Evolutionary conservation across 148 eudicot genomes (phyloP).

Genomic region (Persicaria maculosa): DNA sequence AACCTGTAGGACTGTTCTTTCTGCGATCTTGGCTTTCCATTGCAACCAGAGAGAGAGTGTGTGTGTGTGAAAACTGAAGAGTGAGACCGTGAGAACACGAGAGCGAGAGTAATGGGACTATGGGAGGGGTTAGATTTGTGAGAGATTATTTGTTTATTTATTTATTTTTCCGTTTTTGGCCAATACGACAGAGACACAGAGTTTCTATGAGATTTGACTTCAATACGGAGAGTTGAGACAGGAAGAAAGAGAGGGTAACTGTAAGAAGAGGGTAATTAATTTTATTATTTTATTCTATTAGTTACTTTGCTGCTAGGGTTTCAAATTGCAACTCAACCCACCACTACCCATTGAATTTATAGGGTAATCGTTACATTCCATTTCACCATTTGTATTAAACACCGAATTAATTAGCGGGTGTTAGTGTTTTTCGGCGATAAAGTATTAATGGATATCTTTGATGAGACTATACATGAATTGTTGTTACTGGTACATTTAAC

Average conservation of each 20-base stretch:
- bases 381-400: neutral
- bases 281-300: too few relatives aligned
- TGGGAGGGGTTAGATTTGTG: neutral
- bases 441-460: neutral
- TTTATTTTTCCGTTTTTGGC: neutral
- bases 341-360: neutral
- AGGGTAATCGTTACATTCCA: neutral
- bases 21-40: constrained; percentile 39
- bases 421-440: neutral
- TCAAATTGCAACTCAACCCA: neutral
- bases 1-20: constrained; percentile 28
- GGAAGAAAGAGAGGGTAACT: too few relatives aligned
- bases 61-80: constrained; percentile 5
- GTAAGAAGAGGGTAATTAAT: too few relatives aligned
- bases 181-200: neutral
- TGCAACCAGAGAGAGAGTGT: constrained; percentile 7
- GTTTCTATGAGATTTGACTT: too few relatives aligned
- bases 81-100: constrained; percentile 10
- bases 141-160: neutral
- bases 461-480: neutral
- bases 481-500: too few relatives aligned
- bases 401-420: neutral
- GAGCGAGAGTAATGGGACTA: constrained; percentile 5
- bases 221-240: too few relatives aligned
- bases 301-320: neutral